Percentiles rank a stretch among this genome's conserved stretches.
These are phyloP conservation scores for Cutaneotrichosporon cutaneum DNA, from an alignment of 1,284 basidiomycete genomes.

Conservation along the genomic window DNA sequence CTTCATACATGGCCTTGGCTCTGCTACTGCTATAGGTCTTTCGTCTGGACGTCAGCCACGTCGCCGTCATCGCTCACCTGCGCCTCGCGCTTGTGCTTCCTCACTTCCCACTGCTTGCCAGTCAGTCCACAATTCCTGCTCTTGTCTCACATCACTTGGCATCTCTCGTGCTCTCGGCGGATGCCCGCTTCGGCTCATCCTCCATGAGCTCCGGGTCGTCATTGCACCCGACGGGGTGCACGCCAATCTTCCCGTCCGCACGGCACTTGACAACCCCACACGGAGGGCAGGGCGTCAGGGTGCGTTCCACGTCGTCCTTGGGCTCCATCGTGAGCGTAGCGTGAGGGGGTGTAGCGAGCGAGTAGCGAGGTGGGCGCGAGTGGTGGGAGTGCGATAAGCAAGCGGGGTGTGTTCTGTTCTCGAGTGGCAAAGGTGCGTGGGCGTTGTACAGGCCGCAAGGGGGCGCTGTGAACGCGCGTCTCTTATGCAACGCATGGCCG, in stretches of 20 bases:
- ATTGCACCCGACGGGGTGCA: neutral
- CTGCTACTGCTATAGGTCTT: neutral
- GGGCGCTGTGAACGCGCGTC: too few relatives aligned
- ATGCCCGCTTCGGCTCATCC: neutral
- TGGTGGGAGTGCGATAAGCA: neutral
- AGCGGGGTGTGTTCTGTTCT: too few relatives aligned
- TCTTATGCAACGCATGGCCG: too few relatives aligned
- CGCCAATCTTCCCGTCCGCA: neutral
- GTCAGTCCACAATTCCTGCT: neutral
- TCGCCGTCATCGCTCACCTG: neutral
- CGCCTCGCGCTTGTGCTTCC: neutral
- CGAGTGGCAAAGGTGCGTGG: too few relatives aligned
- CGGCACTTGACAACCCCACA: neutral
- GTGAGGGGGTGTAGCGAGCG: neutral
- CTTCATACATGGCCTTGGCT: neutral
- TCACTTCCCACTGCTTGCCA: neutral
- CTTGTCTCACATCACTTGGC: neutral
- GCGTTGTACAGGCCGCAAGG: too few relatives aligned
- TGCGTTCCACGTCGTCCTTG: constrained; percentile 4
- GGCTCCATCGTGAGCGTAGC: neutral
- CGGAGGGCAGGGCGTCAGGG: neutral
- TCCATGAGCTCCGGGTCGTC: constrained; percentile 4
- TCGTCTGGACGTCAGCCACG: neutral
- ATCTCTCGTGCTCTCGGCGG: neutral
- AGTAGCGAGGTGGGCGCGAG: neutral